Conservation (phyloP, 257 asterid species). For the Nicotiana tomentosiformis region DNA sequence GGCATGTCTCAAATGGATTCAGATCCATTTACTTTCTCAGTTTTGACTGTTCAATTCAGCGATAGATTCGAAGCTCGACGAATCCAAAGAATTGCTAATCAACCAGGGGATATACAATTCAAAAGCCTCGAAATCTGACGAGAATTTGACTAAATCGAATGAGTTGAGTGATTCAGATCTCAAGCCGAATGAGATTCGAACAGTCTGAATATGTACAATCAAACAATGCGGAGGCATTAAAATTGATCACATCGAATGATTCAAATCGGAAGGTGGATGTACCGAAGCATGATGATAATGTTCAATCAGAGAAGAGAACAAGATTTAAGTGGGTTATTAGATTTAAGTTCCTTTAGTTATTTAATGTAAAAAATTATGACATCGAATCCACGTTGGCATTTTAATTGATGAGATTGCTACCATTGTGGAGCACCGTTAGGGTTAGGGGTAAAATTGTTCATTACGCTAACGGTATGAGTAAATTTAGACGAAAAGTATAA, state of each 20-base stretch:
- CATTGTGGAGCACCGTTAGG: too few species aligned
- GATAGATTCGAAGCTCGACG: conserved; percentile 1
- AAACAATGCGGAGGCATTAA: conserved; percentile 29
- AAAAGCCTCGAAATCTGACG: conserved; percentile 29
- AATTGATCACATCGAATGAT: conserved; percentile 18
- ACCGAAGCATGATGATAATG: conserved; percentile 18
- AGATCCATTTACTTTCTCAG: too few species aligned
- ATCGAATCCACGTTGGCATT: too few species aligned
- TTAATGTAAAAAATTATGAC: too few species aligned
- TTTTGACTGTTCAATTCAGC: too few species aligned
- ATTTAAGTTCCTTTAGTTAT: too few species aligned
- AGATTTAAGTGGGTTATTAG: too few species aligned
- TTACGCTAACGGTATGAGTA: too few species aligned
- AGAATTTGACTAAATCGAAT: conserved; percentile 22
- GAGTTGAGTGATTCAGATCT: conserved; percentile 8
- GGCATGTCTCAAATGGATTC: too few species aligned
- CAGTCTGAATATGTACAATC: conserved; percentile 13
- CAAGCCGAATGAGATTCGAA: background rate
- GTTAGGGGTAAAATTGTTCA: too few species aligned
- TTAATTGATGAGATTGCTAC: too few species aligned
- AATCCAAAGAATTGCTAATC: conserved; percentile 3
- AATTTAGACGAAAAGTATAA: too few species aligned
- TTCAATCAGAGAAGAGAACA: background rate
- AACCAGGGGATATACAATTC: conserved; percentile 28
- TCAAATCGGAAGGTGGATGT: conserved; percentile 5